phyloP scores from a whole-genome alignment of 305 asterid genomes.

The Coffea humblotiana region DNA sequence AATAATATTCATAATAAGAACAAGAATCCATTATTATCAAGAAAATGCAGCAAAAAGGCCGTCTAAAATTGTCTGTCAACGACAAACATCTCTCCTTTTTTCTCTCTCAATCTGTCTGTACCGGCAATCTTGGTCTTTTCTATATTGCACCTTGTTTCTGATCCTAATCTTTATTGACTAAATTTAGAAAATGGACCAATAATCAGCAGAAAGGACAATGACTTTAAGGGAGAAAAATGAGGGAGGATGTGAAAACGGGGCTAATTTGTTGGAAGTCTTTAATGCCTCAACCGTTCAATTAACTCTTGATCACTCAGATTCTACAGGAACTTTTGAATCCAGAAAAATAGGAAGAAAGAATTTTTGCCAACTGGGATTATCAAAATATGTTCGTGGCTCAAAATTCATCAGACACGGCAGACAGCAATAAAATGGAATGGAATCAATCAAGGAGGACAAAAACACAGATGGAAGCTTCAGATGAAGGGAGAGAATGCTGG shows the following conservation, averaged over 20 bases:
- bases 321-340: not conserved
- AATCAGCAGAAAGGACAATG: not conserved
- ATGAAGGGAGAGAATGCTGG: not conserved
- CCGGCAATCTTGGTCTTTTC: not conserved
- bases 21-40: conserved; percentile 6
- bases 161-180: not conserved
- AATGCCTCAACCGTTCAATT: conserved; percentile 19
- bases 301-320: not conserved
- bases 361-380: not conserved
- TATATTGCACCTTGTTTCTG: not conserved
- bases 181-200: not conserved
- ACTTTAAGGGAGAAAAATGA: conserved; percentile 5
- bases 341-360: not conserved
- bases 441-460: not conserved
- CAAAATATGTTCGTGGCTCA: not conserved
- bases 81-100: conserved; percentile 3
- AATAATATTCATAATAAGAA: not conserved
- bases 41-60: not conserved
- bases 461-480: not conserved
- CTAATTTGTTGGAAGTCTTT: conserved; percentile 16
- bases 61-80: not conserved
- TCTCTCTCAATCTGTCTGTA: conserved; percentile 2
- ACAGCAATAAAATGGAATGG: not conserved
- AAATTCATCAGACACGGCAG: not conserved
- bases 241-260: conserved; percentile 6